phyloP scores from a whole-genome alignment of 352 stramenopile genomes.

The Phytophthora pseudosyringae region DNA sequence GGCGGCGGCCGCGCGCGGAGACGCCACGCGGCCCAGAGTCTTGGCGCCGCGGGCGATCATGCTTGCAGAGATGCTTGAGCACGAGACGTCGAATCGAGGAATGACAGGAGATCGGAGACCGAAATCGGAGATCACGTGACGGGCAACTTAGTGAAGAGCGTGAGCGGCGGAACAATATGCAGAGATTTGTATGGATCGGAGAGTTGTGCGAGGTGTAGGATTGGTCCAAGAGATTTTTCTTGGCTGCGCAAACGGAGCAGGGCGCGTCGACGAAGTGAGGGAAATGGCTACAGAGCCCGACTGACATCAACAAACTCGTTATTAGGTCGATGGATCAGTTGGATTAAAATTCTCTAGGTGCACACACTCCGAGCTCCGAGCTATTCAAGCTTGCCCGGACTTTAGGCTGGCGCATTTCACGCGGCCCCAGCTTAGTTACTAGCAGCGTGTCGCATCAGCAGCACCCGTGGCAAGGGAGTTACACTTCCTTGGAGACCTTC shows the following conservation, averaged over 20 bases:
- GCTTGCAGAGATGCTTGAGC: conserved; percentile 2
- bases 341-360: conserved; percentile 3
- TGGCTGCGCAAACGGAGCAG: conserved; percentile 17
- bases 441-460: conserved; percentile 10
- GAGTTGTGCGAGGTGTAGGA: conserved; percentile 9
- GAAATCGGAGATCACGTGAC: neutral
- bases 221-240: conserved; percentile 8
- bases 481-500: conserved; percentile 29
- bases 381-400: conserved; percentile 16
- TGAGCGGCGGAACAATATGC: neutral
- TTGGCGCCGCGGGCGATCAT: conserved; percentile 29
- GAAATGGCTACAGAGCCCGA: too few relatives aligned
- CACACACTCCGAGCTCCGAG: conserved; percentile 10
- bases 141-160: conserved; percentile 10
- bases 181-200: neutral
- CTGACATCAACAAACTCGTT: conserved; percentile 6
- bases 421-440: conserved; percentile 12
- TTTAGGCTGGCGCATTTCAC: conserved; percentile 7
- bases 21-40: conserved; percentile 23
- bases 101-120: conserved; percentile 6
- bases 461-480: conserved; percentile 3
- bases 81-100: conserved; percentile 14
- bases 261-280: neutral
- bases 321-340: neutral
- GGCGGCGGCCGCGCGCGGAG: conserved; percentile 18